Conservation (phyloP, 2,329 filamentous ascomycete species). For the Blastomyces emzantsi region DNA sequence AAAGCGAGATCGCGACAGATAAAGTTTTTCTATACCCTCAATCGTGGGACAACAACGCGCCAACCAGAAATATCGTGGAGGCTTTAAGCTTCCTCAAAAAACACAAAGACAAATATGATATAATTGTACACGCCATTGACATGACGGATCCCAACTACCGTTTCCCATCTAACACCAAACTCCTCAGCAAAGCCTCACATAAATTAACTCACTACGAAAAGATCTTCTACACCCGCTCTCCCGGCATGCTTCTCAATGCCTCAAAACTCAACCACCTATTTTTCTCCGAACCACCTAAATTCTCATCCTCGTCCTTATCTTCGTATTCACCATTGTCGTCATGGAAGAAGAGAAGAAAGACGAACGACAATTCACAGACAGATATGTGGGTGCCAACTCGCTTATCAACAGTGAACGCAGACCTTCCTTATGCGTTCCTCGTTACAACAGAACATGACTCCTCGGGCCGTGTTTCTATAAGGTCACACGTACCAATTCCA, state of each 20-base stretch:
- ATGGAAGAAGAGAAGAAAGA: background rate
- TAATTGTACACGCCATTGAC: slow-evolving; percentile 36
- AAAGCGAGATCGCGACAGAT: slow-evolving; percentile 29
- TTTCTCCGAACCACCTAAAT: slow-evolving; percentile 17
- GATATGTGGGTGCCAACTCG: slow-evolving; percentile 12
- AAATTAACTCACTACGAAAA: slow-evolving; percentile 38
- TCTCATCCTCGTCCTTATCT: background rate
- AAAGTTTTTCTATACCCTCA: slow-evolving; percentile 40
- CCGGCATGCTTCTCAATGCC: slow-evolving; percentile 33
- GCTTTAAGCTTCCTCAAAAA: slow-evolving; percentile 32
- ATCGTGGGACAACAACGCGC: slow-evolving; percentile 34
- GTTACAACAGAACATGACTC: slow-evolving; percentile 8
- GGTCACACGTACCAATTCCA: slow-evolving; percentile 11
- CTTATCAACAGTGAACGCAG: slow-evolving; percentile 3
- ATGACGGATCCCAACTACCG: slow-evolving; percentile 22
- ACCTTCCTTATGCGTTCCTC: slow-evolving; percentile 14
- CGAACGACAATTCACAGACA: background rate
- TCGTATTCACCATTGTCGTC: slow-evolving; percentile 1
- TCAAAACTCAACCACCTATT: slow-evolving; percentile 32
- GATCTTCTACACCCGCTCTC: slow-evolving; percentile 36
- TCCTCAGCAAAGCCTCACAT: slow-evolving; percentile 22
- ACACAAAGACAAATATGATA: slow-evolving; percentile 32
- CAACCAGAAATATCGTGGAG: slow-evolving; percentile 21
- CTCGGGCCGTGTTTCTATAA: slow-evolving; percentile 8
- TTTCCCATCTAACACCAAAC: slow-evolving; percentile 12